These are phyloP conservation scores for Veloboletus limbatus DNA, from an alignment of 1,284 basidiomycete genomes.

Conservation along the genomic window DNA sequence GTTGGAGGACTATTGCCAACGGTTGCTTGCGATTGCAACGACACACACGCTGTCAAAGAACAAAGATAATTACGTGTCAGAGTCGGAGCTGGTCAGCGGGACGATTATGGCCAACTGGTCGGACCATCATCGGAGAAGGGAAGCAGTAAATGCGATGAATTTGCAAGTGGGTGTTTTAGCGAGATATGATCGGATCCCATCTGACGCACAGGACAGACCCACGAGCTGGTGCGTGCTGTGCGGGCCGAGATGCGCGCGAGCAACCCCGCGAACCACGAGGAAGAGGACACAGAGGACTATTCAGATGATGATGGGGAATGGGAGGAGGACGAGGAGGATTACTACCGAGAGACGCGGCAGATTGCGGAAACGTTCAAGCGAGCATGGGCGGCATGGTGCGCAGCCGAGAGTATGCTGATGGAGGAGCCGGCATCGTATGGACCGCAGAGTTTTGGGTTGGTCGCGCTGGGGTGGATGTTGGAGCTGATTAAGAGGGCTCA, in stretches of 20 bases:
- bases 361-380: conserved; percentile 32
- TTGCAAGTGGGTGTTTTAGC: conserved; percentile 33
- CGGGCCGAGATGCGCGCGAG: conserved; percentile 31
- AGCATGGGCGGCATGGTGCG: conserved; percentile 40
- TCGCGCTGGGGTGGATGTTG: conserved; percentile 41
- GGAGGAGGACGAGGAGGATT: conserved; percentile 29
- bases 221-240: conserved; percentile 36
- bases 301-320: conserved; percentile 8
- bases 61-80: conserved; percentile 34
- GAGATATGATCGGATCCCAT: no score
- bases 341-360: conserved; percentile 24
- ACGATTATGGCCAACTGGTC: conserved; percentile 43
- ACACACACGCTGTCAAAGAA: conserved; percentile 36
- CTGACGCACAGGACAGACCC: conserved; percentile 29
- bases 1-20: conserved; percentile 36
- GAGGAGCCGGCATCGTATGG: conserved; percentile 34
- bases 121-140: conserved; percentile 38
- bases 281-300: conserved; percentile 22
- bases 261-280: conserved; percentile 7
- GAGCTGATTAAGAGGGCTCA: conserved; percentile 34
- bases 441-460: conserved; percentile 40
- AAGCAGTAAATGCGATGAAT: conserved; percentile 41
- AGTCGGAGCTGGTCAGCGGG: conserved; percentile 44
- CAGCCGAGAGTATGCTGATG: conserved; percentile 30
- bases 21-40: conserved; percentile 36